Evolutionary conservation across 768 basidiomycete genomes (phyloP).

Genomic region (Tulasnella sp.): DNA sequence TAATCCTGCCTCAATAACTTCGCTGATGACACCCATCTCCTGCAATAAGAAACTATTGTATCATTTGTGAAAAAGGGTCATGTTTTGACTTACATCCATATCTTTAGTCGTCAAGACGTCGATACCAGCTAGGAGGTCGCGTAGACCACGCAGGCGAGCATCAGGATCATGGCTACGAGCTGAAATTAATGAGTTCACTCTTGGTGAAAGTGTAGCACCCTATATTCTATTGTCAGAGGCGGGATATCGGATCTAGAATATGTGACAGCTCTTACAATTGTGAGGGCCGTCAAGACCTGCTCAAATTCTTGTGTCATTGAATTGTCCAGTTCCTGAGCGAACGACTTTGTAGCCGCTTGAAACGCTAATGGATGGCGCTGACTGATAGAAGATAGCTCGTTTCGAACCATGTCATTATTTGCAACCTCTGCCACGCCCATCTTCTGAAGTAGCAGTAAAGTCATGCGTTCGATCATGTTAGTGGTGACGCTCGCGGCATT

Average conservation of each 20-base stretch:
- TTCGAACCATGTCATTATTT: background rate
- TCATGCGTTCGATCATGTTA: background rate
- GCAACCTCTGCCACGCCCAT: background rate
- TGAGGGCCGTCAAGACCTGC: slow-evolving; percentile 1
- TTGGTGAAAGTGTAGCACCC: background rate
- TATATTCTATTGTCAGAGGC: background rate
- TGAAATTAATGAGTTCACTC: too few species aligned
- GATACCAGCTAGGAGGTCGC: background rate
- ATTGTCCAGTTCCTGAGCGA: slow-evolving; percentile 26
- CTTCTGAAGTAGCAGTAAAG: background rate
- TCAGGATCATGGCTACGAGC: slow-evolving; percentile 10
- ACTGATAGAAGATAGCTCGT: slow-evolving; percentile 42
- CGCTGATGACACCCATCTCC: background rate
- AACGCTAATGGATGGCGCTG: slow-evolving; percentile 51
- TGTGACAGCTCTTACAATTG: background rate
- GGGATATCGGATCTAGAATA: background rate
- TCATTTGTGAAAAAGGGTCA: background rate
- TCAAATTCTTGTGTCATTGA: background rate
- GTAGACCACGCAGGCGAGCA: background rate
- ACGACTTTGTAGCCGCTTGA: slow-evolving; percentile 30
- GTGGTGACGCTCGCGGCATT: background rate
- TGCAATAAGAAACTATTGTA: background rate
- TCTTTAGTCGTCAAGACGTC: background rate
- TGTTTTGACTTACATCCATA: background rate
- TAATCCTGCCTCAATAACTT: background rate